Evolutionary conservation across 768 basidiomycete species (phyloP), one percentile per base, ranked within the genome.

Genomic region (Pulveroboletus sp.): DNA sequence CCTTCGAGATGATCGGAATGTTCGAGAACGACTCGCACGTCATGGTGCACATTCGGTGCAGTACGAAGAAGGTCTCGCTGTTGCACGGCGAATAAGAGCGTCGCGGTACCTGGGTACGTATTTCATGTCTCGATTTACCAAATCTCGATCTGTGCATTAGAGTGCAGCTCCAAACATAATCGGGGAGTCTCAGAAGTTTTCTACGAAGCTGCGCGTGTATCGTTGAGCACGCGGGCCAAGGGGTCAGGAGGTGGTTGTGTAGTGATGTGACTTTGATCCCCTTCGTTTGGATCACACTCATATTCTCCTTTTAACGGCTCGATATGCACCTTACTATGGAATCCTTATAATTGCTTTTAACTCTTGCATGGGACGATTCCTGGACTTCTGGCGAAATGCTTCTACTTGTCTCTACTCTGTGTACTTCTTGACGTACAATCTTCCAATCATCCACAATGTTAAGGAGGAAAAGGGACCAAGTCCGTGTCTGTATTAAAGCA

Each of bases 101-200:
- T 91, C 85, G 41, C 81, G 95, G 29, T 98, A 97, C 71, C 79
- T 97, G 2, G 95, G 93, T 92, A 51, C 29, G 80, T 73, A n/a
- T 43, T 37, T 32, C 20, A 24, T 23, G 5, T n/a, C 27, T 13
- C 32, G 21, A 31, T 38, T 49, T 43, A 48, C 19, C 12, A 16
- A 5, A 6, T 11, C 11, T 31, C 29, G 27, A 33, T 23, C 11
- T 8, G 31, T 24, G 38, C 36, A 27, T 46, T 23, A 97, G 94
- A 98, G 75, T 97, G 95, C 64, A 95, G 93, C 55, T 94, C 95
- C 8, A 97, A 97, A 68, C 93, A 95, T 62, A 94, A 97, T 57
- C 82, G 95, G 40, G 95, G 95, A 5, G 94, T 98, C 11, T 76
- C 81, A 24, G 94, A 98, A 64, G 93, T 94, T 9, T 94, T 98